Percentiles rank a stretch among this genome's conserved stretches.
phyloP scores from a whole-genome alignment of 345 rosid species.

The Gossypium turneri region DNA sequence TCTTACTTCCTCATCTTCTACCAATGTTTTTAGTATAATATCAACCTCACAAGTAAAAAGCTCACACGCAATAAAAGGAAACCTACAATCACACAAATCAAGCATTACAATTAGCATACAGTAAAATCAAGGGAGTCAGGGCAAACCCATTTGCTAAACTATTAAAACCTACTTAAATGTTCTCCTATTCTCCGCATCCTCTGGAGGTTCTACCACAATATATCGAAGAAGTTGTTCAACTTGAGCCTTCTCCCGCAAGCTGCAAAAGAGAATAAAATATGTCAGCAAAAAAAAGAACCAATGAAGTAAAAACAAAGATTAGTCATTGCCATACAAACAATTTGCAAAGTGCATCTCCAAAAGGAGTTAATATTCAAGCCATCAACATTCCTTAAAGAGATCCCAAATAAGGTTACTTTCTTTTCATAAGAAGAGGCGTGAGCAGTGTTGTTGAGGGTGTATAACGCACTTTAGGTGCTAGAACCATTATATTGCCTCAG shows the following conservation, averaged over 20 bases:
- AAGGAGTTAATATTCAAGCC: not conserved
- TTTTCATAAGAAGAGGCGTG: not conserved
- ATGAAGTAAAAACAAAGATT: not conserved
- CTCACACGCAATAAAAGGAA: constrained; percentile 91
- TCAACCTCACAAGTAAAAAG: constrained; percentile 93
- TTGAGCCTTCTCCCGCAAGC: constrained; percentile 76
- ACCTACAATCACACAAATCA: constrained; percentile 35
- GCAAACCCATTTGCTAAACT: not conserved
- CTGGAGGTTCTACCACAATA: constrained; percentile 74
- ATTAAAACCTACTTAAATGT: constrained; percentile 60
- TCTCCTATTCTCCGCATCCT: constrained; percentile 65
- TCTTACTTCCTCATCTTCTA: constrained; percentile 85
- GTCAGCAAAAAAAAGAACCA: constrained; percentile 16
- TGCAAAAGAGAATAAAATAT: constrained; percentile 29
- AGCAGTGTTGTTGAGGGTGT: not conserved
- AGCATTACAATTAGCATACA: not conserved
- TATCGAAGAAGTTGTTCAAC: constrained; percentile 73
- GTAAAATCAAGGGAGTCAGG: not conserved
- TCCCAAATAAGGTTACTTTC: not conserved
- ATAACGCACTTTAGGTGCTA: not conserved
- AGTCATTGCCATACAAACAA: not conserved
- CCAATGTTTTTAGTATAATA: constrained; percentile 81
- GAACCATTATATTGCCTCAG: not conserved
- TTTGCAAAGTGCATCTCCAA: not conserved
- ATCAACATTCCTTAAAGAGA: not conserved